Conservation (phyloP, 2,329 filamentous ascomycete species). For the Colletotrichum sp. region DNA sequence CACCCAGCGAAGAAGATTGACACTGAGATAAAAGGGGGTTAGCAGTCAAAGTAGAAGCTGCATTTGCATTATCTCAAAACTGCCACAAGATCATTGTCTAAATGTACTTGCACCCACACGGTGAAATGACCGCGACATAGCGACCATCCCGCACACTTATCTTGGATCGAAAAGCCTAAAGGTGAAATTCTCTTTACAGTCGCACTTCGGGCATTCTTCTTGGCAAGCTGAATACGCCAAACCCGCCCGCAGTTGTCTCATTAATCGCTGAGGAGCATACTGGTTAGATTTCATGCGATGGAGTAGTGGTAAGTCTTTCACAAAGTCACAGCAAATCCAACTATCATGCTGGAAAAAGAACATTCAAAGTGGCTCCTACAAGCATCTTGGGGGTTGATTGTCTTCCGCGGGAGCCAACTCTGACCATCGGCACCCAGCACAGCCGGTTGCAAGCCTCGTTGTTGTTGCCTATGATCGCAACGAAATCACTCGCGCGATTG, state of each 20-base stretch:
- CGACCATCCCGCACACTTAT: neutral
- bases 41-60: neutral
- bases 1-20: neutral
- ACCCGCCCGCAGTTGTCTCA: neutral
- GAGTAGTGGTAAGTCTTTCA: neutral
- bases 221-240: neutral
- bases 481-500: no score
- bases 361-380: neutral
- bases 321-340: neutral
- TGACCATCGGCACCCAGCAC: no score
- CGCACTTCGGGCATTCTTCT: neutral
- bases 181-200: neutral
- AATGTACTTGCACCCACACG: neutral
- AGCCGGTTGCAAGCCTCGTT: no score
- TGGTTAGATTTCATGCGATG: neutral
- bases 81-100: neutral
- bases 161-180: neutral
- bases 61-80: neutral
- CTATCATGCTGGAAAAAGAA: neutral
- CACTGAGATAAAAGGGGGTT: neutral
- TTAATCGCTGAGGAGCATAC: neutral
- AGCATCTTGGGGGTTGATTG: neutral
- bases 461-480: no score
- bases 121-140: neutral
- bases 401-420: neutral